Base-by-base conservation (phyloP, 176 grass and related monocot species). In the Tuctoria greenei region DNA sequence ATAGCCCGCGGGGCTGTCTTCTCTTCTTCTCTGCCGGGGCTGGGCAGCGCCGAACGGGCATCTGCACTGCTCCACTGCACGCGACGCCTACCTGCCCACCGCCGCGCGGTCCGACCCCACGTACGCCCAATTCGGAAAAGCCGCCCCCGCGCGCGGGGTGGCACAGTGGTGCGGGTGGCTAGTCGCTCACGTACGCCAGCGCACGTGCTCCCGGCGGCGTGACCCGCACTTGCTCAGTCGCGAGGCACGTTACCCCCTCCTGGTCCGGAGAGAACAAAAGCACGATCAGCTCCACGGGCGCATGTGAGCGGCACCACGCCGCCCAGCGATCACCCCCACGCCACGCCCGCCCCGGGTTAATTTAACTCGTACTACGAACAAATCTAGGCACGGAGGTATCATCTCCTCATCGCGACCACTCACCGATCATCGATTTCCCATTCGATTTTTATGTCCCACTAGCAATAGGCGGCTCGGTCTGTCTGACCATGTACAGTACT, bases 131-230 rank as follows among this genome's bases (percentile, higher is more conserved):
- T n/a, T n/a, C n/a, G 45, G 7, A 41, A 84, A 81, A 81, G 80
- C 81, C 40, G 73, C 20, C 12, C 14, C 40, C 58, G 44, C 45
- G 43, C 42, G 82, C 17, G 78, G 76, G 77, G 74, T 44, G 78
- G 47, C 20, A 6, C 20, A 7, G 51, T 21, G 52, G 8, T 57
- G 54, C 21, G 54, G 54, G 54, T 2, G 20, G 51, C 51, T 18
- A 9, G 6, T 2, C 20, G 17, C 16, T 26, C 9, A 52, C 88
- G 81, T 78, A 76, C 87, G 81, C 75, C 76, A 31, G 55, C 60
- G 86, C 92, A 92, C 86, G 86, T 95, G 92, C 57, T 0, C 44
- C 38, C 37, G 67, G 37, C 46, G 86, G 66, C 81, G 81, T 85
- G 89, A 87, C 24, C 44, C 82, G 59, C 88, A 88, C 81, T 76